Evolutionary conservation across 208 protist species (phyloP).

Genomic region (Leishmania braziliensis): DNA sequence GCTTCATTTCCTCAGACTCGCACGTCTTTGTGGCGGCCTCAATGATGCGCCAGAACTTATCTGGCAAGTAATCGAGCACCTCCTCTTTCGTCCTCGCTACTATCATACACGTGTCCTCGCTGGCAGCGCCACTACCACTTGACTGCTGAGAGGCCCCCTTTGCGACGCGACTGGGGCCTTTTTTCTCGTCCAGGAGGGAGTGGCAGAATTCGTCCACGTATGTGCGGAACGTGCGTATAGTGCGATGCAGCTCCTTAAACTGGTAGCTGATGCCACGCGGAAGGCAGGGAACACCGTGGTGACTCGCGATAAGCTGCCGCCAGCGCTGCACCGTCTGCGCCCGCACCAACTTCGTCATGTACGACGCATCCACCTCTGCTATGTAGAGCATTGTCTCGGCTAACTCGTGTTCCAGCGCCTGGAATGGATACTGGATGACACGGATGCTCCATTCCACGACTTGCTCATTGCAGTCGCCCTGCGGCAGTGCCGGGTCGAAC

Average conservation of each 20-base stretch:
- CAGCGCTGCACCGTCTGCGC: conserved; percentile 11
- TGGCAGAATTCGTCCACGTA: conserved; percentile 14
- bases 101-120: not conserved
- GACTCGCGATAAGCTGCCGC: conserved; percentile 3
- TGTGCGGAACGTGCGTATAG: not conserved
- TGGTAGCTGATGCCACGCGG: conserved; percentile 1
- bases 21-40: conserved; percentile 20
- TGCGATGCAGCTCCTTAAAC: conserved; percentile 13
- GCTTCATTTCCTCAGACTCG: not conserved
- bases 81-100: conserved; percentile 5
- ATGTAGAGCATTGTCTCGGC: conserved; percentile 18
- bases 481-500: conserved; percentile 5
- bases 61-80: not conserved
- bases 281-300: conserved; percentile 18
- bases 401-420: not conserved
- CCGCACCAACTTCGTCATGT: conserved; percentile 14
- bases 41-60: conserved; percentile 14
- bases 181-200: not conserved
- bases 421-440: conserved; percentile 32
- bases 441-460: conserved; percentile 29
- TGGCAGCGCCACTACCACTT: not conserved
- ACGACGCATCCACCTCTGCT: conserved; percentile 5
- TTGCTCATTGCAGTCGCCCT: conserved; percentile 10
- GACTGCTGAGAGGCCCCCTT: not conserved
- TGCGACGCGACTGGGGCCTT: not conserved